phyloP scores from a whole-genome alignment of 2,329 filamentous ascomycete species.

The Sclerotinia nivalis region DNA sequence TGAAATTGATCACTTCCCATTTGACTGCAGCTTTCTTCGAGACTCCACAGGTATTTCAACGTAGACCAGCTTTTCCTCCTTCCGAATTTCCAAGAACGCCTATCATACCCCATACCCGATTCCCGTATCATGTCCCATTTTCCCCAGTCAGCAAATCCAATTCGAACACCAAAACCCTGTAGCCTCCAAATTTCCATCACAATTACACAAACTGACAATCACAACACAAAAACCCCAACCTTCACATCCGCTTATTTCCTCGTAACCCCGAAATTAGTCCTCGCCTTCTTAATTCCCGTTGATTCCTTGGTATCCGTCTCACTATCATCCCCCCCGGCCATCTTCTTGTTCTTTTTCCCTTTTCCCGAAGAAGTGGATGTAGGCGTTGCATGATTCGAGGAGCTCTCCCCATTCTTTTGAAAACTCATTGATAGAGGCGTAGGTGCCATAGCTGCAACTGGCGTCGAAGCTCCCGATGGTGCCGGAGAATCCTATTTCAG shows the following conservation, averaged over 20 bases:
- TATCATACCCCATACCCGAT: background rate
- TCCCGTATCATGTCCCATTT: background rate
- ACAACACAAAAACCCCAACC: background rate
- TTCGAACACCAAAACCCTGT: conserved; percentile 14
- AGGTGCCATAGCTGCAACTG: conserved; percentile 48
- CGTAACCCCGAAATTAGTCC: conserved; percentile 39
- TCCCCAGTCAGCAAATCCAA: background rate
- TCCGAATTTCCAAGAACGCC: conserved; percentile 1
- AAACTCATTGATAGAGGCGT: conserved; percentile 59
- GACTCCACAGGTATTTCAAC: conserved; percentile 15
- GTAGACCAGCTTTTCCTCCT: background rate
- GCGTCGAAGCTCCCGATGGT: conserved; percentile 38
- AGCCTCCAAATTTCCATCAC: background rate
- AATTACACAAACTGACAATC: background rate
- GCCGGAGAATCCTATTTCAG: conserved; percentile 37
- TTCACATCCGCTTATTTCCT: conserved; percentile 33
- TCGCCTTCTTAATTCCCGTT: conserved; percentile 35
- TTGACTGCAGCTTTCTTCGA: background rate
- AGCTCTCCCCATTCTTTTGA: conserved; percentile 45
- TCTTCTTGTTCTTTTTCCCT: conserved; percentile 55
- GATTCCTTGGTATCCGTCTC: conserved; percentile 55
- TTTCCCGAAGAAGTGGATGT: conserved; percentile 51
- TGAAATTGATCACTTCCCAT: background rate
- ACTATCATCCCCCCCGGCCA: conserved; percentile 53
- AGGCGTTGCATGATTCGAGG: conserved; percentile 56